Base-by-base conservation (phyloP, 2,329 filamentous ascomycete species). In the Fusarium robinianum region DNA sequence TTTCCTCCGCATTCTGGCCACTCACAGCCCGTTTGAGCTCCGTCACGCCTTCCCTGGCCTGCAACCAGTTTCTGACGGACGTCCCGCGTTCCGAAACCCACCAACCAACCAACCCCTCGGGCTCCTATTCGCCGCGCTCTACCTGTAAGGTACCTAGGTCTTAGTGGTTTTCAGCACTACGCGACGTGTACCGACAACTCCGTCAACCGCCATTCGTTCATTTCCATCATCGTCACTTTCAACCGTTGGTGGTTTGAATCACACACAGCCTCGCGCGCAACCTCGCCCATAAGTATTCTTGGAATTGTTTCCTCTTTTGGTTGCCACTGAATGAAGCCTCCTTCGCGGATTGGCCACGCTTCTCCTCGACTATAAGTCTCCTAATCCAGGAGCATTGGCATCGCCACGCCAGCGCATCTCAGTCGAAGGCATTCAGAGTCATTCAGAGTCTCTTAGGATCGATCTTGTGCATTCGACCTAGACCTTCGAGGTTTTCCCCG, bases 1-100 rank as follows among this genome's bases (percentile, higher is more conserved):
- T 47, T 30, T 39, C 40, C 49, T 41, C 54, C 53, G 29, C 41
- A 50, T 42, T 47, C 57, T 57, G 49, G 54, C 57, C 57, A 60
- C 44, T 60, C 57, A 60, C 52, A 60, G 49, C 46, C 43, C 51
- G 41, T 44, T 52, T 41, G 32, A 46, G 51, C 53, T 46, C 55
- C 53, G 27, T 55, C 39, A 48, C 46, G 34, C 46, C 11, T 17
- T 51, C 47, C 51, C 41, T n/a, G n/a, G 43, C 40, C 41, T 55
- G 48, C 52, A 55, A 55, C 52, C 48, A 53, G 51, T 55, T 49
- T 49, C 44, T 55, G 52, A 41, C 47, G 48, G 49, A 10, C 24
- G 48, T 38, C 52, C 52, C 52, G 52, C 40, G 47, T 32, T 36
- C 40, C 52, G 48, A 30, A 34, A n/a, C n/a, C n/a, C n/a, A n/a